phyloP scores from a whole-genome alignment of 768 basidiomycete species.

The Trametes cingulata region DNA sequence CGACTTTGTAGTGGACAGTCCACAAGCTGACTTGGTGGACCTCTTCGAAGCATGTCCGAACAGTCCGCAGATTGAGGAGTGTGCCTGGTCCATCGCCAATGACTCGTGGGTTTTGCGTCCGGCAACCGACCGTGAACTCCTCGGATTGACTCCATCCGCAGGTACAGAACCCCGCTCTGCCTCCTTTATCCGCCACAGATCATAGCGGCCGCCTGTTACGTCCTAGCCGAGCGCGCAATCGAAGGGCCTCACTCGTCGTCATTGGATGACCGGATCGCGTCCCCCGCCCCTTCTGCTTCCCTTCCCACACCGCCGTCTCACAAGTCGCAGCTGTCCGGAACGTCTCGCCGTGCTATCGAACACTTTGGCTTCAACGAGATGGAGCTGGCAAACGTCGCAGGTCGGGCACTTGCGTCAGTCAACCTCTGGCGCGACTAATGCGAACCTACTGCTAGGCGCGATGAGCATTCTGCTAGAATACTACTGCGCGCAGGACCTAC shows the following conservation, averaged over 20 bases:
- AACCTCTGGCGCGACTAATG: neutral
- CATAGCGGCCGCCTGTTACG: constrained; percentile 75
- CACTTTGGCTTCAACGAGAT: constrained; percentile 62
- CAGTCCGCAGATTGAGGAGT: constrained; percentile 59
- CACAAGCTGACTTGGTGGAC: constrained; percentile 74
- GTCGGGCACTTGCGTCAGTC: constrained; percentile 37
- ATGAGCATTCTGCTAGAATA: constrained; percentile 71
- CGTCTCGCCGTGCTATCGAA: constrained; percentile 65
- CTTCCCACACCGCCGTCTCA: constrained; percentile 82
- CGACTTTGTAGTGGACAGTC: constrained; percentile 77
- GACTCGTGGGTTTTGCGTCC: constrained; percentile 65
- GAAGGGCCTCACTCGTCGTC: constrained; percentile 77
- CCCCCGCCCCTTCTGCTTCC: constrained; percentile 69
- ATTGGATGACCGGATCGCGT: constrained; percentile 72
- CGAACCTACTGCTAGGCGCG: constrained; percentile 46
- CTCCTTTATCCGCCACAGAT: constrained; percentile 67
- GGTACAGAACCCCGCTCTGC: constrained; percentile 80
- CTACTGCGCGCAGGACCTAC: constrained; percentile 62
- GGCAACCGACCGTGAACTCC: neutral
- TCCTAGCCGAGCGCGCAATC: constrained; percentile 69
- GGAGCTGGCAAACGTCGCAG: constrained; percentile 61
- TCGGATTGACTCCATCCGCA: constrained; percentile 30
- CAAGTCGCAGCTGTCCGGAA: constrained; percentile 71
- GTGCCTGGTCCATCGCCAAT: constrained; percentile 84
- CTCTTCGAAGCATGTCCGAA: constrained; percentile 60